Evolutionary conservation across 176 grass and related monocot species (phyloP).

Genomic region (Raddia distichophylla): DNA sequence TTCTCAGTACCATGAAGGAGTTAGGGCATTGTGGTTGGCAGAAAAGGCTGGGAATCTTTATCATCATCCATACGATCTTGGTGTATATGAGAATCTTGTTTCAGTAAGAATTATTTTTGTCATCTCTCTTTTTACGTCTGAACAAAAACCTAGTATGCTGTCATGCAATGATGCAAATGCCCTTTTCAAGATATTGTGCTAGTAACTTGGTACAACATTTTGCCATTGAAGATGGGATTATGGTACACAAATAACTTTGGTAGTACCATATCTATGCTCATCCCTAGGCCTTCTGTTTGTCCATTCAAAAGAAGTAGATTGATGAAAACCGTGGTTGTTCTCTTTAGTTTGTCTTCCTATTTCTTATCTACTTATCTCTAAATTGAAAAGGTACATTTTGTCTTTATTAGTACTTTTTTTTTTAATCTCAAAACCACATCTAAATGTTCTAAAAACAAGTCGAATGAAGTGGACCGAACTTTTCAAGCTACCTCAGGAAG

Average conservation of each 20-base stretch:
- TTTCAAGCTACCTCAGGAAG: too few relatives aligned
- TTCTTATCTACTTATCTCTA: too few relatives aligned
- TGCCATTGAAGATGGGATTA: neutral
- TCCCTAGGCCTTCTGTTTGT: neutral
- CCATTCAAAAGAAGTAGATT: neutral
- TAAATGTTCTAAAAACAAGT: too few relatives aligned
- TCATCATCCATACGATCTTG: slow-evolving; percentile 87
- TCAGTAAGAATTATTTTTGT: slow-evolving; percentile 55
- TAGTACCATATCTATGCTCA: slow-evolving; percentile 1
- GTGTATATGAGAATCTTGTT: slow-evolving; percentile 84
- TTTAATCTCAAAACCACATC: too few relatives aligned
- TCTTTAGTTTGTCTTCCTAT: too few relatives aligned
- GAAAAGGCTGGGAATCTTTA: slow-evolving; percentile 90
- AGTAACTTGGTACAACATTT: neutral
- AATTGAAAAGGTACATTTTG: too few relatives aligned
- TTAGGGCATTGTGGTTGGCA: slow-evolving; percentile 86
- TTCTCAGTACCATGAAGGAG: slow-evolving; percentile 94
- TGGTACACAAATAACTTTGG: slow-evolving; percentile 6
- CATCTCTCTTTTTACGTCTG: slow-evolving; percentile 20
- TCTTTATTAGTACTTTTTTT: too few relatives aligned
- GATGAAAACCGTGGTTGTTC: neutral
- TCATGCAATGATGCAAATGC: neutral
- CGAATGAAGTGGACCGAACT: too few relatives aligned
- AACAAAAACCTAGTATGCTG: neutral
- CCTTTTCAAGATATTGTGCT: neutral